Conservation (phyloP, 495 filamentous ascomycete species). For the Lentithecium fluviatile region DNA sequence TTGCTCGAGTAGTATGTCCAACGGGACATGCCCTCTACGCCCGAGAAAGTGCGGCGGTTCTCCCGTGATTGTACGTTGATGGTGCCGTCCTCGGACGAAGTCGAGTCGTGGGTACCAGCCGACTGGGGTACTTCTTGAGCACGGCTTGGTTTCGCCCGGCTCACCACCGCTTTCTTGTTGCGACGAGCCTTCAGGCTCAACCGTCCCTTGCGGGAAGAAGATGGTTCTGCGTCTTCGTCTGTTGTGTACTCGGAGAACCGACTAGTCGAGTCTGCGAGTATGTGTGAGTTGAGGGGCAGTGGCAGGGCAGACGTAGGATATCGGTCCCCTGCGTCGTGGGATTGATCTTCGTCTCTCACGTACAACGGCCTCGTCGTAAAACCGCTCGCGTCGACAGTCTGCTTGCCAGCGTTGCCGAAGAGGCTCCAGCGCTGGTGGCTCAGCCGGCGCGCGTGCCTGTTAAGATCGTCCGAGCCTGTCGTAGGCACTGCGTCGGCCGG, state of each 20-base stretch:
- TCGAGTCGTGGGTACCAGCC: background rate
- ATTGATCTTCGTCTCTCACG: slow-evolving; percentile 1
- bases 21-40: background rate
- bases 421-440: slow-evolving; percentile 1
- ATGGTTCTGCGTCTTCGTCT: background rate
- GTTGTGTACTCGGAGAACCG: background rate
- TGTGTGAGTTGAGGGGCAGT: slow-evolving; percentile 29
- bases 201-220: background rate
- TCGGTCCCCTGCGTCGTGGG: slow-evolving; percentile 42
- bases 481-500: background rate
- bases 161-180: background rate
- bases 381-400: slow-evolving; percentile 7
- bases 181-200: background rate
- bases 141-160: too few relatives aligned
- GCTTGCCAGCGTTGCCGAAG: slow-evolving; percentile 2
- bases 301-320: slow-evolving; percentile 41
- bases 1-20: background rate
- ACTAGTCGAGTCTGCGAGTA: too few relatives aligned
- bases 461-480: background rate
- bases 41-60: background rate
- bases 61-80: background rate
- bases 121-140: background rate
- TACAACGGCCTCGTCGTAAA: background rate
- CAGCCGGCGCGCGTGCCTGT: slow-evolving; percentile 3
- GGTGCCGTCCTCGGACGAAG: background rate